Base-by-base conservation (phyloP, 2,329 filamentous ascomycete genomes). In the Zasmidium citrigriseum region DNA sequence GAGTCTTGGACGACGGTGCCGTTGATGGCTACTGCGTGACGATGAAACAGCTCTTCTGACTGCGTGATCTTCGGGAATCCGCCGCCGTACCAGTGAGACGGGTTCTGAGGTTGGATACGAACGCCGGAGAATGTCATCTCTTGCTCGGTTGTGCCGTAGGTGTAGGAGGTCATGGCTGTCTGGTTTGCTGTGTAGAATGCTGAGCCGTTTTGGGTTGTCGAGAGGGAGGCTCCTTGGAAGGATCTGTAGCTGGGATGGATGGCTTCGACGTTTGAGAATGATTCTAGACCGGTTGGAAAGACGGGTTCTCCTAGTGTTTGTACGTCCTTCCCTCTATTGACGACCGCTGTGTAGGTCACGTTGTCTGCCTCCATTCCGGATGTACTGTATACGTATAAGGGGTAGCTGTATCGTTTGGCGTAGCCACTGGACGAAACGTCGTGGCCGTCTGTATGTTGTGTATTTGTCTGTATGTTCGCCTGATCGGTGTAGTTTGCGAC, bases 231-330 rank as follows among this genome's bases (percentile, higher is more conserved):
- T 5, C 78, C 79, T 18, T 67, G 60, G 60, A 79, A 73, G 2
- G 61, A 41, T 7, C 64, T 54, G 11, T 47, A 52, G 3, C 46
- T 22, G 3, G 29, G 21, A 21, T 55, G 18, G 5, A 53, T 21
- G 18, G 29, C 29, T 18, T 54, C 23, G 9, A 24, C 46, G 29
- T 46, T 41, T n/a, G 29, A 65, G 63, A 88, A 87, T 0, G 81
- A 82, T 62, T 88, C 83, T 2, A 88, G 73, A 1, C 85, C 85
- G 0, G 80, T 84, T 0, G 87, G 83, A 52, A 89, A 85, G 23
- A 83, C 77, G 1, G 81, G 72, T 9, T 73, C 68, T 3, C 81
- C 80, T 22, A 74, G 59, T 23, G 78, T 76, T 23, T 76, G 68
- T 9, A 83, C 76, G 18, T 79, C 67, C 34, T 85, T 79, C 12